Evolutionary conservation across 495 filamentous ascomycete species (phyloP).

Genomic region (Lophiostoma macrostomum): DNA sequence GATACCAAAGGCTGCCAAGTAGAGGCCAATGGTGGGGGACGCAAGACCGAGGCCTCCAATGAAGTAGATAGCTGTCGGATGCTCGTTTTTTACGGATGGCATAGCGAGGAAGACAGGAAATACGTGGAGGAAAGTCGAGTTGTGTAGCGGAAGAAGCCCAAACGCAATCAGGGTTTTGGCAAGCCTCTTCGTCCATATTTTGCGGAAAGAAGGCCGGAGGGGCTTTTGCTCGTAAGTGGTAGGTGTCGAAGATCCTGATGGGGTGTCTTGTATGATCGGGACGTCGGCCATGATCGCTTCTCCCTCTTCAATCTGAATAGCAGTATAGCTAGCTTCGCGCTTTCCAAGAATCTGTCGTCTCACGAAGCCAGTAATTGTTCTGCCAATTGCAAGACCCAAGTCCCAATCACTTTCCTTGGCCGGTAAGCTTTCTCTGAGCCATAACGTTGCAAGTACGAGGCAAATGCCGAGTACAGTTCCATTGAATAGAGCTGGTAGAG

Average conservation of each 20-base stretch:
- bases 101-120: conserved; percentile 74
- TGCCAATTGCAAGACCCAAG: conserved; percentile 50
- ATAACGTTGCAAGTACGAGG: conserved; percentile 57
- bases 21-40: conserved; percentile 68
- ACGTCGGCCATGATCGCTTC: conserved; percentile 8
- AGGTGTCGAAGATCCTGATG: conserved; percentile 34
- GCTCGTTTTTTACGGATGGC: conserved; percentile 51
- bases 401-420: conserved; percentile 57
- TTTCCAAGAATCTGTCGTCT: conserved; percentile 33
- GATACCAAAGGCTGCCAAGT: conserved; percentile 75
- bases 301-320: conserved; percentile 22
- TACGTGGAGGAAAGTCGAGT: conserved; percentile 63
- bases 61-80: conserved; percentile 62
- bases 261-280: conserved; percentile 10
- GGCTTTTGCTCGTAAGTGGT: conserved; percentile 22
- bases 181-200: conserved; percentile 72
- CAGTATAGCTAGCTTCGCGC: conserved; percentile 11
- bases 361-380: conserved; percentile 38
- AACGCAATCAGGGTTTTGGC: conserved; percentile 71
- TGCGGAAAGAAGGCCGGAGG: conserved; percentile 53
- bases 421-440: conserved; percentile 22
- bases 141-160: conserved; percentile 70
- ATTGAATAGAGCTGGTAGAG: conserved; percentile 73
- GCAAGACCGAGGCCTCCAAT: conserved; percentile 70
- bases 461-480: conserved; percentile 69